Base-by-base conservation (phyloP, 495 filamentous ascomycete genomes). In the Xylaria castorea region DNA sequence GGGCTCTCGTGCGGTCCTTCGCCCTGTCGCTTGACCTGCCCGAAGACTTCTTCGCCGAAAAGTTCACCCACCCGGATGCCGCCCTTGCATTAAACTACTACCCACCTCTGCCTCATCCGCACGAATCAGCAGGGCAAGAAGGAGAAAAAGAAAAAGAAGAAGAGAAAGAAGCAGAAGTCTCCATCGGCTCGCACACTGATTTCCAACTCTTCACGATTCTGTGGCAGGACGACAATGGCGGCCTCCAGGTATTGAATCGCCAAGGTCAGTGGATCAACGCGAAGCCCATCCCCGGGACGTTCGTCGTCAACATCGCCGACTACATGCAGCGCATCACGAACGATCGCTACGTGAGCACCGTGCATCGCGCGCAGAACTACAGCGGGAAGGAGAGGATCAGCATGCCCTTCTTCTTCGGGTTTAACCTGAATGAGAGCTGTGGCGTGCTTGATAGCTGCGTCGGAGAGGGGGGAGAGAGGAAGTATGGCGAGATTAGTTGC, bases 251-350 rank as follows among this genome's bases (percentile, higher is more conserved):
- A 0, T 68, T 88, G 20, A 85, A 82, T 27, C 78, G 78, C n/a
- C 75, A 81, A 18, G 87, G 87, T 0, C 83, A 85, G 68, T 91
- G 88, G 89, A 79, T 91, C 34, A 82, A 85, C 66, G 89, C 81
- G 14, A 78, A 78, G 48, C 89, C 89, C 0, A 79, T 90, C n/a
- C 75, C 83, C 25, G 89, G 87, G 7, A 87, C 89, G 0, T 82
- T 91, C 34, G 90, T 92, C 5, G 88, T 92, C 44, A 92, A 92
- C 77, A 88, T 92, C 68, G 90, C 86, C 0, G 90, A 92, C 75
- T 89, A 89, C 75, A 82, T 92, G 82, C 86, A 89, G 83, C 80
- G 89, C n/a, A 84, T 90, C 64, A 90, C 88, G 6, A 92, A 92
- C 71, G 88, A 89, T 38, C 75, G 77, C 68, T 90, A 88, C 73